Evolutionary conservation across 2,329 filamentous ascomycete genomes (phyloP), one percentile per base, ranked within the genome.

Genomic region (Fusarium sp.): DNA sequence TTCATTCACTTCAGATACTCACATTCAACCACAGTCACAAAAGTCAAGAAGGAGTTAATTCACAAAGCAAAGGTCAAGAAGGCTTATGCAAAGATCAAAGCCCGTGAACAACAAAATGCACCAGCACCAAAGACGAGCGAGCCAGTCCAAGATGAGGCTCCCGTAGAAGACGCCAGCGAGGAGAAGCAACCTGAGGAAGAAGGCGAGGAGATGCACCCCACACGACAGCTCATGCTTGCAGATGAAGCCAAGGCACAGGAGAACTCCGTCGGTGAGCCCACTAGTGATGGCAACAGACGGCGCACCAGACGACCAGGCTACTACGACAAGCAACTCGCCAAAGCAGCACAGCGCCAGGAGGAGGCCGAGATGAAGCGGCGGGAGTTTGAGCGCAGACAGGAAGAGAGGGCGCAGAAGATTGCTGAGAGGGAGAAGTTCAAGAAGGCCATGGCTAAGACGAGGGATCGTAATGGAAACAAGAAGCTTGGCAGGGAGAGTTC

Each of bases 51-150:
- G 74, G 90, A 93, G 74, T 86, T 97, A 63, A 98, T 98, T 78
- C 90, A 95, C 82, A 97, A 96, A 82, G 95, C 95, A 69, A 97
- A 98, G 83, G 88, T 97, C 71, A 96, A 96, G 84, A 97, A 97
- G 83, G 90, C 93, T 46, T 98, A 97, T 80, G 93, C 93, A 72
- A 98, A 97, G 83, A 86, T 97, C 73, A 96, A 95, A 82, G 91
- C 81, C 9, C 78, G 79, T 33, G 81, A 86, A 58, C 81, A 83
- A 66, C 73, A 81, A 38, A 71, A 69, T 32, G 53, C 67, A 71
- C 78, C 57, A 25, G 30, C 69, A 74, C 77, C 54, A 63, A 71
- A 54, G 67, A 69, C 56, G 63, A 61, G 32, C 33, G 43, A 63
- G 43, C 57, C 69, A 23, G 54, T 59, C 43, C 63, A 74, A 42